Evolutionary conservation across 1,139 yeast species (phyloP).

Genomic region (Yamadazyma aaseri): DNA sequence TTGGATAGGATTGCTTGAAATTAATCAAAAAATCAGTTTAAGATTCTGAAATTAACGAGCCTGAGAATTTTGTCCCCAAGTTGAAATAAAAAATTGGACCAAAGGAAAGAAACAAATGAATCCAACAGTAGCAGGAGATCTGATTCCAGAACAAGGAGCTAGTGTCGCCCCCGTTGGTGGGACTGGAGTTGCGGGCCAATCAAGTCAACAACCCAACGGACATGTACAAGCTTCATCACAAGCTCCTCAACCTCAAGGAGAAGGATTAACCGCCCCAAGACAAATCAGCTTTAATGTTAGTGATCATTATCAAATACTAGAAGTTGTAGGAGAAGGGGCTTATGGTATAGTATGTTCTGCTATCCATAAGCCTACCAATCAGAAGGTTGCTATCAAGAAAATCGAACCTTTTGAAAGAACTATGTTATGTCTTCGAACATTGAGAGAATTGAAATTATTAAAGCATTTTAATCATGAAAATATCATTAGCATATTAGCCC

Average conservation of each 20-base stretch:
- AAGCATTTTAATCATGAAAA: slow-evolving; percentile 90
- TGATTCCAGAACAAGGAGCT: neutral
- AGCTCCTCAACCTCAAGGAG: slow-evolving; percentile 6
- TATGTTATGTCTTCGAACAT: slow-evolving; percentile 86
- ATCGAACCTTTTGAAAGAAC: slow-evolving; percentile 92
- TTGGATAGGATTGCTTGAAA: too few species aligned
- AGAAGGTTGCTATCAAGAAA: slow-evolving; percentile 91
- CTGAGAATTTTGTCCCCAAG: too few species aligned
- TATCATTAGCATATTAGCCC: slow-evolving; percentile 84
- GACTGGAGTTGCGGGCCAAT: too few species aligned
- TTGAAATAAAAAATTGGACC: too few species aligned
- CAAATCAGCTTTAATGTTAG: slow-evolving; percentile 82
- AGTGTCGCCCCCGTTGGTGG: neutral
- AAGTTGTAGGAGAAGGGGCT: slow-evolving; percentile 97
- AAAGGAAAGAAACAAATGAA: too few species aligned
- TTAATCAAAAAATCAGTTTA: too few species aligned
- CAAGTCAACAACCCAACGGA: too few species aligned
- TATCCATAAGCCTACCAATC: slow-evolving; percentile 80
- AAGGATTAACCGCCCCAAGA: slow-evolving; percentile 21
- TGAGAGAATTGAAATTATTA: slow-evolving; percentile 83
- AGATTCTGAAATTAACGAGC: too few species aligned
- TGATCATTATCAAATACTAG: slow-evolving; percentile 79
- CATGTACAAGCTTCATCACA: too few species aligned
- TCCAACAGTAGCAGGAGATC: neutral
- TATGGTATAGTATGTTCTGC: slow-evolving; percentile 97